Evolutionary conservation across 2,329 filamentous ascomycete species (phyloP), one percentile per base, ranked within the genome.

Genomic region (Pseudogymnoascus sp.): DNA sequence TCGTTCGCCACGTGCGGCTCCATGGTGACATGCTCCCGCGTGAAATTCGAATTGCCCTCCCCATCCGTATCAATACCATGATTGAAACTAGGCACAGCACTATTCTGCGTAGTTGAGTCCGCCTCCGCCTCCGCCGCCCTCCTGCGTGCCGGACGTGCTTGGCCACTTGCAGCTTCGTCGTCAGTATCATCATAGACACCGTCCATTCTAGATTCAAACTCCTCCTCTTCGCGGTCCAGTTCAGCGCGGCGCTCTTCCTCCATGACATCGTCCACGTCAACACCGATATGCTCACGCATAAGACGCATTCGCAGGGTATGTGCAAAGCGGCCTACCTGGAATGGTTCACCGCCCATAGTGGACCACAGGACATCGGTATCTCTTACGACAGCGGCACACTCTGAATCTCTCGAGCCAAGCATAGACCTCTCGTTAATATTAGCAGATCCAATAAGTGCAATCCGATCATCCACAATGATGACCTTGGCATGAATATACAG

Each of bases 361-460:
- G 92, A 96, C 80, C 86, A 87, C 63, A 97, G 84, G 85, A 96
- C 92, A 72, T 97, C 91, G 1, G 90, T 93, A 72, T 99, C 94
- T 60, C 93, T 86, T 42, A 99, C 89, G 45, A 97, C 83, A 5
- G 92, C 88, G 4, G 93, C 94, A 65, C 90, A 86, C 75, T 99
- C 94, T 0, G 93, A 97, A 74, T 99, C 94, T 69, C 94, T 85
- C 58, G 85, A 88, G 7, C 94, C 94, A 64, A 97, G 75, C 91
- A 97, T 92, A 5, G 93, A 97, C 52, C 94, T 87, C 74, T 99
- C 94, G 70, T 99, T 99, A 79, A 99, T 97, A 72, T 99, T 99
- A 60, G 94, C 94, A 52, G 93, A 97, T 15, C 94, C 94, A 69
- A 99, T 99, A 64, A 99, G 86, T 18, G 88, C 93, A 63, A 94